phyloP scores from a whole-genome alignment of 306 rosid species.

The Gastrolobium bilobum region DNA sequence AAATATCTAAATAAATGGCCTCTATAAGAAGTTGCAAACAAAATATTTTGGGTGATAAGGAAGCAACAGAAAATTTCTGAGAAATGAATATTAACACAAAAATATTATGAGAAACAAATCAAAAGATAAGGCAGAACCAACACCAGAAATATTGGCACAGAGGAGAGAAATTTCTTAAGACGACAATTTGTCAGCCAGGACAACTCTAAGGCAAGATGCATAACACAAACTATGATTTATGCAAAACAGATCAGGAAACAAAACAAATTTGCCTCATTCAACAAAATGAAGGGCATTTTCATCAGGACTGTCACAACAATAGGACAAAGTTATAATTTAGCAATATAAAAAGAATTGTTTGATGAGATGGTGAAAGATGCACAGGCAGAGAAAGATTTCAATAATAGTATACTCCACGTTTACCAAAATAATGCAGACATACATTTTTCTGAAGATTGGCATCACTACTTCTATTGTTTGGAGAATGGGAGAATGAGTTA shows the following conservation, averaged over 20 bases:
- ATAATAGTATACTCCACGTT: conserved; percentile 42
- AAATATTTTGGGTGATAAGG: conserved; percentile 19
- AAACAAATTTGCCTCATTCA: not conserved
- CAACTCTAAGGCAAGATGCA: conserved; percentile 2
- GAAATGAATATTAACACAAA: not conserved
- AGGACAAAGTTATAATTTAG: conserved; percentile 22
- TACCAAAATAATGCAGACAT: conserved; percentile 50
- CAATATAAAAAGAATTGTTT: not conserved
- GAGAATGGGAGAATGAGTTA: conserved; percentile 66
- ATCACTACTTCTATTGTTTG: conserved; percentile 52
- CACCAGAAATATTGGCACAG: not conserved
- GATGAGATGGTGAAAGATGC: conserved; percentile 23
- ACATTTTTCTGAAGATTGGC: conserved; percentile 57
- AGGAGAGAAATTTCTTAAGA: conserved; percentile 17
- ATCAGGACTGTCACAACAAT: conserved; percentile 35
- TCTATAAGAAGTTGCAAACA: conserved; percentile 5
- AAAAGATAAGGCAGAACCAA: conserved; percentile 9
- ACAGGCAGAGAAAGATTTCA: conserved; percentile 31
- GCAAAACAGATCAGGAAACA: conserved; percentile 14
- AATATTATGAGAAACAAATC: conserved; percentile 1
- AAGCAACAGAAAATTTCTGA: not conserved
- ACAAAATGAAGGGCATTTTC: conserved; percentile 8
- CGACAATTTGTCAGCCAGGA: conserved; percentile 28
- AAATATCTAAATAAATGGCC: not conserved
- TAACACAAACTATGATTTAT: not conserved